Evolutionary conservation across 352 stramenopile species (phyloP), one percentile per base, ranked within the genome.

Genomic region (Pythium monospermum): DNA sequence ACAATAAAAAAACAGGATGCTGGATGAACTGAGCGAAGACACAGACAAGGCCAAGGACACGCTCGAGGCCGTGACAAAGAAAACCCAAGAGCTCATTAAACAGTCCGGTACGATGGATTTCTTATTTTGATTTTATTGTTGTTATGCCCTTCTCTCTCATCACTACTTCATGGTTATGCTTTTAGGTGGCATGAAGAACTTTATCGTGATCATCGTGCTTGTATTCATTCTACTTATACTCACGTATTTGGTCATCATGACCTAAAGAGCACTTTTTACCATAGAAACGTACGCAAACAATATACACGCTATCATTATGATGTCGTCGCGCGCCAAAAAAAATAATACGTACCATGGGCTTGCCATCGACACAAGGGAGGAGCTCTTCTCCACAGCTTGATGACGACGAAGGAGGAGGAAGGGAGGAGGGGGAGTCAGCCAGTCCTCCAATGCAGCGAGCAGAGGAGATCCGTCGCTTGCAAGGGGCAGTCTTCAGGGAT

Each of bases 221-320:
- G 78, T 86, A 48, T 64, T 93, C 23, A 79, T 93, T 54, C 57
- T 93, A 62, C 68, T 93, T 39, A 64, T 93, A 52, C 73, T 93
- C 57, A 93, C 82, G 57, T 91, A 91, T 66, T 70, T 91, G 56
- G 82, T 91, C 55, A 91, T 91, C 56, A 93, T 92, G 82, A 90
- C 78, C 70, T 90, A 67, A 85, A 38, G 41, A 36, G 16, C 52
- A 52, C 48, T 49, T 50, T 41, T 38, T 30, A 61, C 50, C 49
- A 31, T 45, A 61, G 53, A 54, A 45, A 61, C 42, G 18, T 49
- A 49, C 42, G 33, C 42, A 27, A 49, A 25, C 42, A 49, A 61
- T 61, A 61, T 45, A 61, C 40, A 37, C 45, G 54, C 42, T 59
- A 59, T n/a, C n/a, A 51, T 58, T 58, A 51, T 48, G 50, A n/a